These are phyloP conservation scores for Panellus pusillus DNA, from an alignment of 768 basidiomycete species.

Conservation along the genomic window DNA sequence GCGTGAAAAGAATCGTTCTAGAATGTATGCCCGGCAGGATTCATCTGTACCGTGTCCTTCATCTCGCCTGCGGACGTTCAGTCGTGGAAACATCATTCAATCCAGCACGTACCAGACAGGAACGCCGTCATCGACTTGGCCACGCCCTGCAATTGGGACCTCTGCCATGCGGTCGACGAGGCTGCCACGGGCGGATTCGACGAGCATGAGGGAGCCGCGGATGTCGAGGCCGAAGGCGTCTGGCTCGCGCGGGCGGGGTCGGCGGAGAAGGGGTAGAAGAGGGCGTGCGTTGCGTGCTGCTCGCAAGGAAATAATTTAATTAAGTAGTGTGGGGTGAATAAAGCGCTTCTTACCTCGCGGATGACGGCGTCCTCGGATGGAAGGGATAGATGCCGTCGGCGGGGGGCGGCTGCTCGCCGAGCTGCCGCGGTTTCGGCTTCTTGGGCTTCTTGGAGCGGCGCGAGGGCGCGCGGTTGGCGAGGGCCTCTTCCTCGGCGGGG, in stretches of 20 bases:
- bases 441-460: conserved; percentile 35
- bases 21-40: conserved; percentile 77
- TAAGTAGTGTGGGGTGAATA: neutral
- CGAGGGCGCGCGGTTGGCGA: conserved; percentile 42
- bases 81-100: neutral
- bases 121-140: conserved; percentile 96
- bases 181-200: conserved; percentile 45
- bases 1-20: conserved; percentile 88
- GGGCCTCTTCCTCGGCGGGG: conserved; percentile 61
- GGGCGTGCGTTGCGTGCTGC: conserved; percentile 50
- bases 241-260: conserved; percentile 53
- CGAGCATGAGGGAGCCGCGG: conserved; percentile 63
- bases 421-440: conserved; percentile 24
- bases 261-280: conserved; percentile 55
- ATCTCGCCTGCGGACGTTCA: conserved; percentile 54
- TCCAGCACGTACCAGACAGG: conserved; percentile 59
- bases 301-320: neutral
- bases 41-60: conserved; percentile 86
- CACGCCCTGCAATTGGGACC: conserved; percentile 55
- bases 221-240: conserved; percentile 76
- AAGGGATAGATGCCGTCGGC: conserved; percentile 66
- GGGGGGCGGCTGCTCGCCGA: conserved; percentile 26
- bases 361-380: conserved; percentile 87
- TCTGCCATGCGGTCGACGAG: conserved; percentile 41
- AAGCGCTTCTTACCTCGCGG: conserved; percentile 48